These are phyloP conservation scores for Sporothrix schenckii DNA, from an alignment of 2,329 filamentous ascomycete species.

Conservation along the genomic window DNA sequence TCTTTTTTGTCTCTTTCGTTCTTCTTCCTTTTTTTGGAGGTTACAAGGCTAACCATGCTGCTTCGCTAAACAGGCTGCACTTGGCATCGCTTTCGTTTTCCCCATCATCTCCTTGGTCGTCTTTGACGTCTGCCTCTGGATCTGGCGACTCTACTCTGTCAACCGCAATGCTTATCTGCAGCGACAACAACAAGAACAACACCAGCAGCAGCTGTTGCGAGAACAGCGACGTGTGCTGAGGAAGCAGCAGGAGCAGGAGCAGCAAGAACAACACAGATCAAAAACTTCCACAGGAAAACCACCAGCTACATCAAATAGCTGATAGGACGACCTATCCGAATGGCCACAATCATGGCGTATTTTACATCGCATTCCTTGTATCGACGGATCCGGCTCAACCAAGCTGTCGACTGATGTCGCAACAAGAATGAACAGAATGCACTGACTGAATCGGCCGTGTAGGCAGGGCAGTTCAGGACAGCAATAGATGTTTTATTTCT, in stretches of 20 bases:
- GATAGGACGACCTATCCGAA: background rate
- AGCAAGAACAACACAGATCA: background rate
- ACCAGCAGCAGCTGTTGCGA: slow-evolving; percentile 7
- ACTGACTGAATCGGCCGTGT: no score
- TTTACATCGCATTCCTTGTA: background rate
- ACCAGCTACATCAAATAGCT: background rate
- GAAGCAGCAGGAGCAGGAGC: slow-evolving; percentile 16
- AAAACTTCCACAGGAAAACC: background rate
- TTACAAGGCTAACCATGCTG: slow-evolving; percentile 23
- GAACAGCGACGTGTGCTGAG: background rate
- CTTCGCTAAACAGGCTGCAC: slow-evolving; percentile 43
- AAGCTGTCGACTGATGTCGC: background rate
- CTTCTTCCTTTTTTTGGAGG: background rate
- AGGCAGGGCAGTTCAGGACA: background rate
- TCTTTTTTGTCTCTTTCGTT: background rate
- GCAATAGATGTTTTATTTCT: slow-evolving; percentile 3
- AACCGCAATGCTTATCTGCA: slow-evolving; percentile 26
- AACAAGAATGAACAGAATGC: background rate
- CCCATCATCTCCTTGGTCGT: slow-evolving; percentile 54
- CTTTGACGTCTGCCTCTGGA: slow-evolving; percentile 57
- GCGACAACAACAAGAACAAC: slow-evolving; percentile 25
- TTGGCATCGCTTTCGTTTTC: slow-evolving; percentile 52
- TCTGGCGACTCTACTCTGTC: slow-evolving; percentile 51
- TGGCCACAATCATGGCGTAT: background rate
- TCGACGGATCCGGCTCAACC: background rate